Conservation (phyloP, 1,139 yeast genomes). For the Candida frijolesensis region DNA sequence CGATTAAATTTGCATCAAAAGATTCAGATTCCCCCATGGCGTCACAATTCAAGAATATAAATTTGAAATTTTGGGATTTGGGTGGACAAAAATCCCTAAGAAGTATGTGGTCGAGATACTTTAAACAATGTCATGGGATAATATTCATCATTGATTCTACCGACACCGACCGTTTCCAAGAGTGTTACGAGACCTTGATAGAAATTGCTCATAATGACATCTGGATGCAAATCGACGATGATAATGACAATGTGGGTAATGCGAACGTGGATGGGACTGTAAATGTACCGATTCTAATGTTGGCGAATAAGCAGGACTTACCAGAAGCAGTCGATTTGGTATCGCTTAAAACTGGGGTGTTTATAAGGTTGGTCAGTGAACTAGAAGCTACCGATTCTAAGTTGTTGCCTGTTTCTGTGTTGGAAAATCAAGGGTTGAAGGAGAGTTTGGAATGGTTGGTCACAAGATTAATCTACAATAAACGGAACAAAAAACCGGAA, state of each 20-base stretch:
- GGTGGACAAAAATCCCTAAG: conserved; percentile 91
- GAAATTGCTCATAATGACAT: conserved; percentile 45
- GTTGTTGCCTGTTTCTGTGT: conserved; percentile 85
- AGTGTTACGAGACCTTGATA: conserved; percentile 67
- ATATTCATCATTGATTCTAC: conserved; percentile 92
- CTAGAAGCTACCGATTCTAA: conserved; percentile 89
- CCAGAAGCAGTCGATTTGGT: conserved; percentile 73
- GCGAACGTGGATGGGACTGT: conserved; percentile 35
- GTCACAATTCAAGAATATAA: conserved; percentile 48
- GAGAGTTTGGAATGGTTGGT: conserved; percentile 92
- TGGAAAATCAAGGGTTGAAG: conserved; percentile 80
- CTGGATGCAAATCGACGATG: conserved; percentile 44
- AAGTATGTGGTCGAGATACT: conserved; percentile 86
- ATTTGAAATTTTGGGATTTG: conserved; percentile 89
- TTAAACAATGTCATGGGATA: conserved; percentile 83
- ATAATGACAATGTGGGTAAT: conserved; percentile 38
- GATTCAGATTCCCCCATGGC: conserved; percentile 24
- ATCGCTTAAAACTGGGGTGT: conserved; percentile 78
- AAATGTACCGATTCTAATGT: conserved; percentile 85
- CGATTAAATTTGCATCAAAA: conserved; percentile 38
- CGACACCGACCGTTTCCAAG: conserved; percentile 79
- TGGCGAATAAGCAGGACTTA: conserved; percentile 93
- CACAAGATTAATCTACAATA: conserved; percentile 75
- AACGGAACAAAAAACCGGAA: conserved; percentile 71
- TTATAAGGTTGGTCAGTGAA: conserved; percentile 75